A percentile compares a stretch with the other conserved stretches of the same genome.
Evolutionary conservation across 2,329 filamentous ascomycete genomes (phyloP).

Genomic region (Chaetomium strumarium): DNA sequence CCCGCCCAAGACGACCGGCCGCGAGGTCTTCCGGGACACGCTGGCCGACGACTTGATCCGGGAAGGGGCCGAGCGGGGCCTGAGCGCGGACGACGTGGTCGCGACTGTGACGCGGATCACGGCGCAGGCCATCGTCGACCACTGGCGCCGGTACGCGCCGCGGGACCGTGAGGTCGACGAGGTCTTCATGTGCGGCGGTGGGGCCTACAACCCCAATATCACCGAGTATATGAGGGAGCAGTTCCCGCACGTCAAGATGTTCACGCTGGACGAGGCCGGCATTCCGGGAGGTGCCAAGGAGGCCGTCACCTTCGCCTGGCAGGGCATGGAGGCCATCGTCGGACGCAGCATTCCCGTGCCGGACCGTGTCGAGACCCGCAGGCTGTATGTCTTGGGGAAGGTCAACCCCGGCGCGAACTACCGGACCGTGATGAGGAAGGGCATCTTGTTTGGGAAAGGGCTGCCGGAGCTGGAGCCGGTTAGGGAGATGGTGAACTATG

Average conservation of each 20-base stretch:
- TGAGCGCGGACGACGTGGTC: conserved; percentile 47
- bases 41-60: conserved; percentile 46
- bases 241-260: conserved; percentile 44
- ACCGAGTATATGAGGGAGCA: conserved; percentile 43
- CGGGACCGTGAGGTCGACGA: conserved; percentile 37
- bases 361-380: conserved; percentile 44
- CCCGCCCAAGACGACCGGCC: conserved; percentile 52
- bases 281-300: conserved; percentile 54
- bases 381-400: conserved; percentile 49
- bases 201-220: conserved; percentile 54
- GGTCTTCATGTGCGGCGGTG: conserved; percentile 56
- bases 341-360: conserved; percentile 51
- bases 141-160: conserved; percentile 43
- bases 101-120: conserved; percentile 56
- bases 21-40: conserved; percentile 54
- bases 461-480: conserved; percentile 40
- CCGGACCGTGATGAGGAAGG: conserved; percentile 45
- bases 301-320: conserved; percentile 54
- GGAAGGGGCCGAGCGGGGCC: conserved; percentile 38
- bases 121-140: conserved; percentile 49
- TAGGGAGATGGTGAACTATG: conserved; percentile 44
- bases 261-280: conserved; percentile 52
- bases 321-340: conserved; percentile 54
- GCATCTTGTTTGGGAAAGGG: conserved; percentile 44
- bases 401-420: conserved; percentile 50